A percentile compares a stretch with the other conserved stretches of the same genome.
Evolutionary conservation across 116 monocot species (phyloP).

Genomic region (Zostera marina): DNA sequence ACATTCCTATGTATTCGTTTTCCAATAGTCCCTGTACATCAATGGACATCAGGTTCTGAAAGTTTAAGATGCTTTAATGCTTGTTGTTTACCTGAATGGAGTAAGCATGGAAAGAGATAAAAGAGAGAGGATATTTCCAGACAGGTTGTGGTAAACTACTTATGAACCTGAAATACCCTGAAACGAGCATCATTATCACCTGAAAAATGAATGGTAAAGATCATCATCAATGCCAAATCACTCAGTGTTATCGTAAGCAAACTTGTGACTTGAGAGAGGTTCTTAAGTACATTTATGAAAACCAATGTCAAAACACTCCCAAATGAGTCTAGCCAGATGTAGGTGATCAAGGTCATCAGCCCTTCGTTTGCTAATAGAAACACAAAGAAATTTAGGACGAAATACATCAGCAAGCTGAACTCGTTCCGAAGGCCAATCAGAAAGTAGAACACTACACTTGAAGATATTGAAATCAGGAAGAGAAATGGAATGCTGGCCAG

Average conservation of each 20-base stretch:
- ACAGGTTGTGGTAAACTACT: conserved; percentile 38
- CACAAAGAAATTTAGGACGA: conserved; percentile 69
- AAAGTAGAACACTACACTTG: conserved; percentile 80
- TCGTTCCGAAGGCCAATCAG: conserved; percentile 58
- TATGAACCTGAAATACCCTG: conserved; percentile 67
- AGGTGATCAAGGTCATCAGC: conserved; percentile 62
- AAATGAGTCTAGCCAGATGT: conserved; percentile 51
- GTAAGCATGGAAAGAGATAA: conserved; percentile 73
- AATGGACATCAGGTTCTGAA: neutral
- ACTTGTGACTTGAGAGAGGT: no score
- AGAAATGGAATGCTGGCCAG: conserved; percentile 83
- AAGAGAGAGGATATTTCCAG: conserved; percentile 85
- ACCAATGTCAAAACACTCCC: conserved; percentile 36
- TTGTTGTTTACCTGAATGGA: conserved; percentile 61
- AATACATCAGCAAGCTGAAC: conserved; percentile 87
- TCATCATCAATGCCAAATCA: no score
- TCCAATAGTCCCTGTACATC: conserved; percentile 68
- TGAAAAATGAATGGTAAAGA: conserved; percentile 7
- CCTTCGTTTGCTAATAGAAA: conserved; percentile 82
- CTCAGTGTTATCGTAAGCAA: no score
- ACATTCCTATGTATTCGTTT: conserved; percentile 77
- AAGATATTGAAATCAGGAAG: conserved; percentile 66
- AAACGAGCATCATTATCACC: conserved; percentile 94
- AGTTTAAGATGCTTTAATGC: neutral
- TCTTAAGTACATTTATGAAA: conserved; percentile 81